phyloP scores from a whole-genome alignment of 106 monocot genomes.

The Phalaenopsis aphrodite region DNA sequence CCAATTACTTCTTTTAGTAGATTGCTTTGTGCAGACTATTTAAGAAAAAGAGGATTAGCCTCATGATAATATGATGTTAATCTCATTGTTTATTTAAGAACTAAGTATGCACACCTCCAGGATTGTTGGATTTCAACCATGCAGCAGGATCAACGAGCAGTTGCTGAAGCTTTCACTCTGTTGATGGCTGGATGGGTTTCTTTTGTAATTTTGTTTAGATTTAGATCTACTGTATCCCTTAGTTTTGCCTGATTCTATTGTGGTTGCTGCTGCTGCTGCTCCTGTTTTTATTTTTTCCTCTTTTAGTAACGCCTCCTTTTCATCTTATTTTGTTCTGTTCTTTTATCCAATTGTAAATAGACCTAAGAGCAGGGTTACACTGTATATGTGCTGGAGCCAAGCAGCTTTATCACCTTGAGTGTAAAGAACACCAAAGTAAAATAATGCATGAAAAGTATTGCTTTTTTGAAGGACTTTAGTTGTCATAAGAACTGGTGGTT shows the following conservation, averaged over 20 bases:
- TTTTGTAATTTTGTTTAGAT: conserved; percentile 5
- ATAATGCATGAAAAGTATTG: no score
- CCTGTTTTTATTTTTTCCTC: not conserved
- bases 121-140: conserved; percentile 3
- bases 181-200: conserved; percentile 4
- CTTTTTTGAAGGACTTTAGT: no score
- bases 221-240: not conserved
- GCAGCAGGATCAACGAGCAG: conserved; percentile 6
- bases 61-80: conserved; percentile 1
- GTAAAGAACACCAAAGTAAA: not conserved
- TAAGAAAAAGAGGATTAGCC: conserved; percentile 1
- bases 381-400: conserved; percentile 8
- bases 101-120: not conserved
- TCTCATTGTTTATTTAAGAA: conserved; percentile 5
- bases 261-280: not conserved
- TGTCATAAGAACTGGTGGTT: no score
- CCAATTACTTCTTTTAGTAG: conserved; percentile 6
- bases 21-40: not conserved
- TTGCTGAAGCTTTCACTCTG: not conserved
- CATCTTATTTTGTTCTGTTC: not conserved
- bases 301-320: no score
- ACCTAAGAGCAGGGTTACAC: not conserved
- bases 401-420: conserved; percentile 8
- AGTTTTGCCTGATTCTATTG: conserved; percentile 3
- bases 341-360: not conserved